Evolutionary conservation across 805 yeast species (phyloP).

Genomic region (Candida gorgasii): DNA sequence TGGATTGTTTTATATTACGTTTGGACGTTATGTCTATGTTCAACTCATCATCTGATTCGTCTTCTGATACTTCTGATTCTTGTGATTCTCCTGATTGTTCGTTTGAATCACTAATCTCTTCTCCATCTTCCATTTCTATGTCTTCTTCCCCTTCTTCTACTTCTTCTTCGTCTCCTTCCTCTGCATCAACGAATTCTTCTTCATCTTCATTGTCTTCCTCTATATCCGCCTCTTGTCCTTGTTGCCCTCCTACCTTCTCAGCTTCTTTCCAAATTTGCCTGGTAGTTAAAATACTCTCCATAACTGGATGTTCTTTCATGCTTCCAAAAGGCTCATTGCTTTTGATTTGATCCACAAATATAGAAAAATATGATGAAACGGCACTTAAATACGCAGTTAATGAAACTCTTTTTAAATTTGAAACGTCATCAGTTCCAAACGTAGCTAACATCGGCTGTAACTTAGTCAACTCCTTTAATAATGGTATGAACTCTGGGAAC

Average conservation of each 20-base stretch:
- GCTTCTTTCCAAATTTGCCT: slow-evolving; percentile 93
- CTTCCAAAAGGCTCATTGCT: slow-evolving; percentile 52
- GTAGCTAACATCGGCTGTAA: slow-evolving; percentile 21
- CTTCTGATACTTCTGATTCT: slow-evolving; percentile 18
- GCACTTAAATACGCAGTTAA: slow-evolving; percentile 78
- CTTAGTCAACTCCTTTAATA: slow-evolving; percentile 57
- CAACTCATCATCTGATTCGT: slow-evolving; percentile 29
- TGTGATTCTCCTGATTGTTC: slow-evolving; percentile 12
- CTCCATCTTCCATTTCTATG: slow-evolving; percentile 19
- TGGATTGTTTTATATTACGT: slow-evolving; percentile 47
- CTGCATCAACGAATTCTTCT: slow-evolving; percentile 16
- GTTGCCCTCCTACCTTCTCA: slow-evolving; percentile 29
- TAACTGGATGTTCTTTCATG: slow-evolving; percentile 86
- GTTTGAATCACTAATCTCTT: slow-evolving; percentile 7
- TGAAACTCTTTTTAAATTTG: slow-evolving; percentile 61
- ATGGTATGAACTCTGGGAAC: slow-evolving; percentile 84
- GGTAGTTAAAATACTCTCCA: slow-evolving; percentile 80
- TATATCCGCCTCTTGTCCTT: slow-evolving; percentile 8
- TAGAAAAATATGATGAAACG: slow-evolving; percentile 73
- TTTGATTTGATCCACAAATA: slow-evolving; percentile 59
- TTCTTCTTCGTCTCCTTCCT: slow-evolving; percentile 25
- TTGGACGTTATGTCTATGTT: slow-evolving; percentile 54
- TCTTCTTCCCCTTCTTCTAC: slow-evolving; percentile 17
- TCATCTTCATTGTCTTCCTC: slow-evolving; percentile 17
- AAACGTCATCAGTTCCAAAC: slow-evolving; percentile 30